Evolutionary conservation across 2,329 filamentous ascomycete genomes (phyloP), one percentile per base, ranked within the genome.

Genomic region (Fusarium austroafricanum): DNA sequence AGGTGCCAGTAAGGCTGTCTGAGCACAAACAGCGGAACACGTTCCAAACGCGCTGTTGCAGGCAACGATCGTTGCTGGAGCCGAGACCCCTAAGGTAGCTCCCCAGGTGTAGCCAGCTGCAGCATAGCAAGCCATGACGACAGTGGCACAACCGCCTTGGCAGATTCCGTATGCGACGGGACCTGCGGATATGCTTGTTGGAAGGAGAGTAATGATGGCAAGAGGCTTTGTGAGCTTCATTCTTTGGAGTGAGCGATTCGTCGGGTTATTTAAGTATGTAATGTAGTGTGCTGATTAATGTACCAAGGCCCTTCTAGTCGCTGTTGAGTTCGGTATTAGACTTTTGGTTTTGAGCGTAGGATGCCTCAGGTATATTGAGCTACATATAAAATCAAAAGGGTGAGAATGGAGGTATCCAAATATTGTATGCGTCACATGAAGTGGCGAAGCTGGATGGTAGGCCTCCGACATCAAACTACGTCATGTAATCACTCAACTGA

Each of bases 11-110:
- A 61, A 28, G 11, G 39, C 55, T 8, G 37, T 15, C n/a, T 50
- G 21, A 10, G 55, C 39, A 5, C 57, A 61, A 2, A 17, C 23
- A 11, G 54, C 44, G 35, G 57, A 61, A 23, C 57, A 61, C 5
- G 29, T 50, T 8, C 57, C 33, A 10, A 61, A 61, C 15, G 57
- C 57, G 14, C 26, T 28, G 8, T 61, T 61, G 5, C 44, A 52
- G 1, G 55, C 57, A 3, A 43, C 15, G 17, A 52, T 52, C 1
- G 49, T 45, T 17, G 54, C 43, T 17, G 57, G 57, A 5, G 57
- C 57, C 15, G 56, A 31, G 1, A 14, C 38, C 6, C 53, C 57
- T 1, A 18, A 2, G 3, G 57, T 60, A 12, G 57, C 57, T 29
- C 57, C 53, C 57, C 43, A 60, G 2, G 54, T 59, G 9, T 14